Percentiles rank a stretch among this genome's conserved stretches.
These are phyloP conservation scores for Pseudocercospora crystallina DNA, from an alignment of 2,329 filamentous ascomycete species.

Conservation along the genomic window DNA sequence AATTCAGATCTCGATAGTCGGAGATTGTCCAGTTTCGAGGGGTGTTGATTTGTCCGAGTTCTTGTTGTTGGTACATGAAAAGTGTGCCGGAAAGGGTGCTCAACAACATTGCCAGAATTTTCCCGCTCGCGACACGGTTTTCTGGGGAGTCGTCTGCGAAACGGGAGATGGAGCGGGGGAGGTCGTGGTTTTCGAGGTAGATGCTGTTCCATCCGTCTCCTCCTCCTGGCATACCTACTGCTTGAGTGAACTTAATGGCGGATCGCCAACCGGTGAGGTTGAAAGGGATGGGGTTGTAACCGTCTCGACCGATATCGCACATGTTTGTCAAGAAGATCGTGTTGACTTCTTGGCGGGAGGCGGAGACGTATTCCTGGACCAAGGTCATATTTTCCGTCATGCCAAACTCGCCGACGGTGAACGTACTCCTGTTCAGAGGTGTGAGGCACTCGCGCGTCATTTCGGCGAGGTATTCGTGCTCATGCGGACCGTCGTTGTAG, in stretches of 20 bases:
- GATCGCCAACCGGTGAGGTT: too few relatives aligned
- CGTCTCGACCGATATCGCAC: constrained; percentile 37
- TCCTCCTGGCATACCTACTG: constrained; percentile 25
- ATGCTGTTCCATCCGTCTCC: constrained; percentile 61
- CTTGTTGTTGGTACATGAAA: constrained; percentile 67
- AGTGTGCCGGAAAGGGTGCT: constrained; percentile 60
- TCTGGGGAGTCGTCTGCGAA: constrained; percentile 53
- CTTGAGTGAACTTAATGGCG: too few relatives aligned
- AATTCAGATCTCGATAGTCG: constrained; percentile 54
- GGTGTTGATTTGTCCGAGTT: constrained; percentile 63
- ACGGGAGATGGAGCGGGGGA: constrained; percentile 58
- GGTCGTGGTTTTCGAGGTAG: constrained; percentile 66
- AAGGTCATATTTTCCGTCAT: constrained; percentile 42
- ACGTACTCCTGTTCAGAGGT: constrained; percentile 44
- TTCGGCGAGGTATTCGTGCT: constrained; percentile 50
- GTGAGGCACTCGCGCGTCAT: constrained; percentile 42
- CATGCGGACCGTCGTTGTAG: constrained; percentile 37
- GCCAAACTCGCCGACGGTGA: constrained; percentile 51
- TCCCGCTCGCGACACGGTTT: constrained; percentile 50
- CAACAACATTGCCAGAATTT: constrained; percentile 59
- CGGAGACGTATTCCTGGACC: constrained; percentile 47
- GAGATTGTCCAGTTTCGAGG: constrained; percentile 43
- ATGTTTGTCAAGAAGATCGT: constrained; percentile 73
- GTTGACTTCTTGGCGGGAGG: constrained; percentile 57
- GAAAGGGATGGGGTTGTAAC: too few relatives aligned